These are phyloP conservation scores for Amanita brunnescens DNA, from an alignment of 768 basidiomycete species.

Conservation along the genomic window DNA sequence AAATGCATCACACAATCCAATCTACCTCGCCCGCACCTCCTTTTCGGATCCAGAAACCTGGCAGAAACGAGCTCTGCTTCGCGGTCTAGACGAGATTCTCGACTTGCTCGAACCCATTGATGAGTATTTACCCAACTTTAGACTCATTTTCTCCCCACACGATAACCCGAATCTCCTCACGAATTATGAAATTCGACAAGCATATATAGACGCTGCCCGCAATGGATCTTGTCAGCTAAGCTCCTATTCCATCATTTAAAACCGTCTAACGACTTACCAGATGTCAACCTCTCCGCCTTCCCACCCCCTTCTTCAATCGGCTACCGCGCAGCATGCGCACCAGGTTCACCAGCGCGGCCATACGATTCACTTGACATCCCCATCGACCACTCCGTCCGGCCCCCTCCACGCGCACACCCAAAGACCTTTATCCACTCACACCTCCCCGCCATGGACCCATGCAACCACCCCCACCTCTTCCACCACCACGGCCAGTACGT, in stretches of 20 bases:
- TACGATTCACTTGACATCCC: slow-evolving; percentile 11
- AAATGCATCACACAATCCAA: slow-evolving; percentile 6
- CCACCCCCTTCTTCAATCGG: slow-evolving; percentile 14
- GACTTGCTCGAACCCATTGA: slow-evolving; percentile 29
- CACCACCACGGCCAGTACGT: slow-evolving; percentile 38
- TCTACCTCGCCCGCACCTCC: slow-evolving; percentile 13
- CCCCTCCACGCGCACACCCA: slow-evolving; percentile 13
- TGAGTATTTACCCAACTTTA: slow-evolving; percentile 28
- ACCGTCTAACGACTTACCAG: slow-evolving; percentile 8
- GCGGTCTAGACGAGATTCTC: slow-evolving; percentile 18
- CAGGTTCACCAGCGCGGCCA: slow-evolving; percentile 20
- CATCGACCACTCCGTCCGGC: slow-evolving; percentile 16
- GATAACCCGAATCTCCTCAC: slow-evolving; percentile 28
- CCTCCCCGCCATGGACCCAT: slow-evolving; percentile 34
- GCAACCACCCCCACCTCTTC: slow-evolving; percentile 26
- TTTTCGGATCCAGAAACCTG: slow-evolving; percentile 17
- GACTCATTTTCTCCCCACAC: slow-evolving; percentile 32
- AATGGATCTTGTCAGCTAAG: slow-evolving; percentile 19
- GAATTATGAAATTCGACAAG: slow-evolving; percentile 23
- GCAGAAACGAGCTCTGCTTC: slow-evolving; percentile 14
- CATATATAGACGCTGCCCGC: slow-evolving; percentile 24
- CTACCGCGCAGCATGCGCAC: slow-evolving; percentile 23
- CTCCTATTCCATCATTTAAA: neutral
- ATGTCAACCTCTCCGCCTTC: slow-evolving; percentile 13
- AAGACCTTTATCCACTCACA: slow-evolving; percentile 39